Evolutionary conservation across 768 basidiomycete species (phyloP).

Genomic region (Kwoniella mangroviensis): DNA sequence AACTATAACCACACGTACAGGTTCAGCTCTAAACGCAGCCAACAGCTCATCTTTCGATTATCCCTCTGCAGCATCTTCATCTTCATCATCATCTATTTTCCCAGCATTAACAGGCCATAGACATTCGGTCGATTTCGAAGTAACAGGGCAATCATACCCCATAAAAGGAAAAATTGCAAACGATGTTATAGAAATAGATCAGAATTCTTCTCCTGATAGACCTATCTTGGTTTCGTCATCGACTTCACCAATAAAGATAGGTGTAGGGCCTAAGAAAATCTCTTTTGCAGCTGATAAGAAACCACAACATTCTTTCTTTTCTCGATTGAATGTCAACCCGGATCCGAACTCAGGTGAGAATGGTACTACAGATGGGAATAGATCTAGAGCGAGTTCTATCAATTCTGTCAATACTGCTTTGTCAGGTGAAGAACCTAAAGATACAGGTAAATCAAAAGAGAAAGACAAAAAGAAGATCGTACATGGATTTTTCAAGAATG

Average conservation of each 20-base stretch:
- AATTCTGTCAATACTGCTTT: constrained; percentile 11
- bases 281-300: constrained; percentile 44
- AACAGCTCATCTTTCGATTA: constrained; percentile 20
- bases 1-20: too few species aligned
- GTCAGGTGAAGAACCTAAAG: neutral
- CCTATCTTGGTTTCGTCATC: neutral
- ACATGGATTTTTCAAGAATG: constrained; percentile 38
- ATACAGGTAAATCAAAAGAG: neutral
- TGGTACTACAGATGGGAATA: neutral
- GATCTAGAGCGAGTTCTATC: constrained; percentile 19
- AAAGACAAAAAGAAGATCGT: constrained; percentile 22
- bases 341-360: neutral
- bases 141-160: constrained; percentile 1
- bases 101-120: neutral
- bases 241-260: neutral
- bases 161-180: neutral
- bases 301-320: constrained; percentile 43
- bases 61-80: constrained; percentile 6
- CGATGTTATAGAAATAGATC: constrained; percentile 28
- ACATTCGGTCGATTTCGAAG: constrained; percentile 15
- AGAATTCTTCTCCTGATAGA: constrained; percentile 9
- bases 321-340: constrained; percentile 2
- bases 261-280: constrained; percentile 26
- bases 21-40: neutral
- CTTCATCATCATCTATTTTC: neutral